These are phyloP conservation scores for Quercus bicolor DNA, from an alignment of 306 rosid species.

Conservation along the genomic window DNA sequence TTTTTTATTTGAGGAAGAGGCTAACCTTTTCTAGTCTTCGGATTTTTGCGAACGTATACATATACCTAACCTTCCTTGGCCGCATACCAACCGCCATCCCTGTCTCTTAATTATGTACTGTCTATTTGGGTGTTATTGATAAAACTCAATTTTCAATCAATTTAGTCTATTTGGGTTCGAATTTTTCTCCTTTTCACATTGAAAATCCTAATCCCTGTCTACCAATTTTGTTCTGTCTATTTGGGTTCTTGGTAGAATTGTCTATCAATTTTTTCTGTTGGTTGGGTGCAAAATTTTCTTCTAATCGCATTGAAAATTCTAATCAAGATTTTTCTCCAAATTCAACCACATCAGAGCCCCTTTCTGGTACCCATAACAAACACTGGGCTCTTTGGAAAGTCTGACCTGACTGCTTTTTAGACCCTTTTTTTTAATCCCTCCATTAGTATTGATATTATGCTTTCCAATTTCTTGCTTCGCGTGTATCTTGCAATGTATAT, in stretches of 20 bases:
- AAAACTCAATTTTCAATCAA: neutral
- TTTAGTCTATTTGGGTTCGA: neutral
- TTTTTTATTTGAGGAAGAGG: too few species aligned
- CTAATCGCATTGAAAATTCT: neutral
- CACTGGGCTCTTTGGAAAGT: neutral
- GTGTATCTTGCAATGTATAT: neutral
- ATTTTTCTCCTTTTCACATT: neutral
- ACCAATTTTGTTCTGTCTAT: neutral
- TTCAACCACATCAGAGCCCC: neutral
- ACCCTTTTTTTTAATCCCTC: neutral
- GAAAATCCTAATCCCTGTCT: neutral
- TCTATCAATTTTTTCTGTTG: neutral
- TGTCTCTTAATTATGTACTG: too few species aligned
- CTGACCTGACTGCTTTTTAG: neutral
- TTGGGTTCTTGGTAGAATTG: neutral
- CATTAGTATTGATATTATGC: neutral
- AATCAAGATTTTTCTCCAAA: neutral
- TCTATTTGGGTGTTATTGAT: too few species aligned
- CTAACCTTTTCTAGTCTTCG: too few species aligned
- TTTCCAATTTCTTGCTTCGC: neutral
- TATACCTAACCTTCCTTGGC: constrained; percentile 20
- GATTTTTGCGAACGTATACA: too few species aligned
- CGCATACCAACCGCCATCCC: neutral
- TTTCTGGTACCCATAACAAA: neutral
- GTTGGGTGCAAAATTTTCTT: neutral